These are phyloP conservation scores for Gleditsia sinensis DNA, from an alignment of 306 rosid genomes.

Conservation along the genomic window DNA sequence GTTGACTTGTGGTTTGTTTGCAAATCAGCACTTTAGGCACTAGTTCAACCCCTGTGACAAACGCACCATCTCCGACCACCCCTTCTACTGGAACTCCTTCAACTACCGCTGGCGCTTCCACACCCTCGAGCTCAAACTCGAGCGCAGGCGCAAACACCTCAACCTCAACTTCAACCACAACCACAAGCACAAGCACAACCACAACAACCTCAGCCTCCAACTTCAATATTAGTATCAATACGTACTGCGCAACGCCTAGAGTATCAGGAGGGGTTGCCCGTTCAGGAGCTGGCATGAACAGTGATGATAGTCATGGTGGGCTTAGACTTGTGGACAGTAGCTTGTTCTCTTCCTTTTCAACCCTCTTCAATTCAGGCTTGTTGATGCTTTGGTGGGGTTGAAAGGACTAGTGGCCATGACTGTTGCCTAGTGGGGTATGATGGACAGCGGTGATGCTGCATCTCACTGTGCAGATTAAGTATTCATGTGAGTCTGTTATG, in stretches of 20 bases:
- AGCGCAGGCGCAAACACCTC: too few relatives aligned
- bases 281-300: conserved; percentile 55
- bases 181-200: neutral
- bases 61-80: too few relatives aligned
- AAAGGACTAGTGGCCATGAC: too few relatives aligned
- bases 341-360: conserved; percentile 25
- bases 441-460: conserved; percentile 35
- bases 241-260: conserved; percentile 41
- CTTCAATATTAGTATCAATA: conserved; percentile 10
- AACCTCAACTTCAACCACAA: too few relatives aligned
- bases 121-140: too few relatives aligned
- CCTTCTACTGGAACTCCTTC: too few relatives aligned
- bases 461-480: conserved; percentile 31
- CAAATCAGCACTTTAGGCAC: conserved; percentile 41
- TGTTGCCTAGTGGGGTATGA: too few relatives aligned
- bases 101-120: too few relatives aligned
- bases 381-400: conserved; percentile 55
- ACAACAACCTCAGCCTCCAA: neutral
- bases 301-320: conserved; percentile 57
- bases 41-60: conserved; percentile 21
- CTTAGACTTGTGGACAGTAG: conserved; percentile 17
- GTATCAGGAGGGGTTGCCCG: conserved; percentile 71
- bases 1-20: neutral
- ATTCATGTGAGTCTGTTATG: conserved; percentile 39
- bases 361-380: conserved; percentile 42